phyloP scores from a whole-genome alignment of 2,329 filamentous ascomycete species.

The Trichothecium roseum region DNA sequence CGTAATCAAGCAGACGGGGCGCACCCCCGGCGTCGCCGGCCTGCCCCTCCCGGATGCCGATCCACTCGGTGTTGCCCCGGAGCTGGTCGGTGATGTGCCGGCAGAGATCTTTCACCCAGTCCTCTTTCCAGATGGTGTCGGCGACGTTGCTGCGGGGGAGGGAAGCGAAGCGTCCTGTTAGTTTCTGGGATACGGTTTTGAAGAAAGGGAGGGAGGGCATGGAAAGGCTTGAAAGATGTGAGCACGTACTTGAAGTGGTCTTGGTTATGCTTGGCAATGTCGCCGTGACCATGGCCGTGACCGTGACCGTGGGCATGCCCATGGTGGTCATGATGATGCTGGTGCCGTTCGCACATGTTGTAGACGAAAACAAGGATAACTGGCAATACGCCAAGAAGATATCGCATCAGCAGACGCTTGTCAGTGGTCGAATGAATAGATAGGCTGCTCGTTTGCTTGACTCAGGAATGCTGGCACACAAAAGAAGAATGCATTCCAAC shows the following conservation, averaged over 20 bases:
- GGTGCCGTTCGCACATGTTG: slow-evolving; percentile 8
- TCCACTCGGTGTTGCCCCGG: slow-evolving; percentile 13
- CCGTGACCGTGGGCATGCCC: slow-evolving; percentile 13
- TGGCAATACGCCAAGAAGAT: no score
- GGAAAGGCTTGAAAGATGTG: no score
- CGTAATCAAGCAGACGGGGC: slow-evolving; percentile 19
- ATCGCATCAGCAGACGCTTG: no score
- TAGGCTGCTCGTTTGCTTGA: no score
- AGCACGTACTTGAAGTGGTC: slow-evolving; percentile 14
- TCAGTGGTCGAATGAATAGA: no score
- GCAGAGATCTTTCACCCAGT: slow-evolving; percentile 14
- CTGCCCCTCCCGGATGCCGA: slow-evolving; percentile 8
- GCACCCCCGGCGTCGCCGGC: slow-evolving; percentile 1
- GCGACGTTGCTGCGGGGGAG: slow-evolving; percentile 12
- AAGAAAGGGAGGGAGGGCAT: no score
- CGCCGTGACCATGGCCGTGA: slow-evolving; percentile 1
- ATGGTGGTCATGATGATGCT: slow-evolving; percentile 8
- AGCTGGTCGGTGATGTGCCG: slow-evolving; percentile 15
- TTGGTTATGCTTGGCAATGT: slow-evolving; percentile 14
- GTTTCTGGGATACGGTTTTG: no score
- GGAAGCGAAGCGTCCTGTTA: no score
- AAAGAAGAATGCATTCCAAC: no score
- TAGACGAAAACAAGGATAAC: no score
- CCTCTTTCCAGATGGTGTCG: slow-evolving; percentile 8
- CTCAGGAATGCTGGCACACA: no score